Conservation (phyloP, 352 stramenopile species). For the Globisporangium apiculatum region DNA sequence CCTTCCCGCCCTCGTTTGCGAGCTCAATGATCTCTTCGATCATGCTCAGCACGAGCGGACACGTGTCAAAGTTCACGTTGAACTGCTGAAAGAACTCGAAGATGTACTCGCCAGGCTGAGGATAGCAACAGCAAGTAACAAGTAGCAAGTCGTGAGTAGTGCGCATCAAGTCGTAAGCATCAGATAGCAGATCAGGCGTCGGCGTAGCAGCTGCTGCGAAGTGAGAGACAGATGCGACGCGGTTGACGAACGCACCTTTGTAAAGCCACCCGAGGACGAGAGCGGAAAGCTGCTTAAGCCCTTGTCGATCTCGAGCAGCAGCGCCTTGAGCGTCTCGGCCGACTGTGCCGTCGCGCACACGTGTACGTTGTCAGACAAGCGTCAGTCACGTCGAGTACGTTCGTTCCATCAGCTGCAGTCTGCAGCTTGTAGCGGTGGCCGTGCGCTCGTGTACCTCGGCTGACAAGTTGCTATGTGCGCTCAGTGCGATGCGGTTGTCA, state of each 20-base stretch:
- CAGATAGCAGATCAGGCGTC: neutral
- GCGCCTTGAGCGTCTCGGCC: slow-evolving; percentile 64
- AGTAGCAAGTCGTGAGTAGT: neutral
- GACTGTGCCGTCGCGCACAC: slow-evolving; percentile 28
- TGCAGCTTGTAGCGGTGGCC: too few species aligned
- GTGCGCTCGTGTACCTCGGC: slow-evolving; percentile 33
- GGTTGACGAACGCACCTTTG: slow-evolving; percentile 39
- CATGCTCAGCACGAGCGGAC: slow-evolving; percentile 78
- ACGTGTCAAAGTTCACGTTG: slow-evolving; percentile 87
- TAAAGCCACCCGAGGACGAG: slow-evolving; percentile 65
- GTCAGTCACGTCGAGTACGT: too few species aligned
- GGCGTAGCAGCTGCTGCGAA: too few species aligned
- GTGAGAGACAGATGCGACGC: neutral
- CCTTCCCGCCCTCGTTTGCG: slow-evolving; percentile 62
- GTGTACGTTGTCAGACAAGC: too few species aligned
- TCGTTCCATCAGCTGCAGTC: too few species aligned
- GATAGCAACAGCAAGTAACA: neutral
- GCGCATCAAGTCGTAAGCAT: neutral
- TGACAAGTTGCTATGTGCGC: slow-evolving; percentile 41
- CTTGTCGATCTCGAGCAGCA: slow-evolving; percentile 84
- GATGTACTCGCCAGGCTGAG: slow-evolving; percentile 78
- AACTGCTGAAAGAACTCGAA: slow-evolving; percentile 90
- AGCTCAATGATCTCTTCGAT: slow-evolving; percentile 87
- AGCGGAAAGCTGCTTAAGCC: slow-evolving; percentile 71
- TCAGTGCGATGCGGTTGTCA: slow-evolving; percentile 50